phyloP scores from a whole-genome alignment of 176 grass and related monocot species.

The Poa annua region DNA sequence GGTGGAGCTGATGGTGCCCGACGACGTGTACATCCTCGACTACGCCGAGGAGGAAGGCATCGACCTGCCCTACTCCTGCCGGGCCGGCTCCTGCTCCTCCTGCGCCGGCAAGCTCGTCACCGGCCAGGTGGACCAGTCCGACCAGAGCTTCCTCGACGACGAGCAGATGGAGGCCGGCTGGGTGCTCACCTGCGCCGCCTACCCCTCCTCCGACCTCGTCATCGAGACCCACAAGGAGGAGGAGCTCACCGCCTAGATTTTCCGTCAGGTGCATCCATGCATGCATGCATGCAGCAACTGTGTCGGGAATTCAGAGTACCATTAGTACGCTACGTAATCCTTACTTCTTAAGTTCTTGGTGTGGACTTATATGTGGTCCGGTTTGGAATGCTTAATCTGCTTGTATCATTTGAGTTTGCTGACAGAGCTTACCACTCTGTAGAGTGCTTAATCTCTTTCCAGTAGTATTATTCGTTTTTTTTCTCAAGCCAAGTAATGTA shows the following conservation, averaged over 20 bases:
- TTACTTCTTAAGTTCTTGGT: too few relatives aligned
- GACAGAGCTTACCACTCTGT: too few relatives aligned
- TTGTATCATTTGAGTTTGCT: too few relatives aligned
- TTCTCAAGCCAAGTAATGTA: too few relatives aligned
- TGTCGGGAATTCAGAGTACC: too few relatives aligned
- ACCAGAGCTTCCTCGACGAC: conserved; percentile 76
- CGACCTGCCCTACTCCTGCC: conserved; percentile 79
- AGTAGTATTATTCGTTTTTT: too few relatives aligned
- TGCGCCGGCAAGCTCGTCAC: conserved; percentile 72
- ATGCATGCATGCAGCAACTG: too few relatives aligned
- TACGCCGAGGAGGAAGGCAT: conserved; percentile 63
- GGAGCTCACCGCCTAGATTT: conserved; percentile 44
- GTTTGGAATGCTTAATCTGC: too few relatives aligned
- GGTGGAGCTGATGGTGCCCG: conserved; percentile 61
- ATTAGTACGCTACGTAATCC: too few relatives aligned
- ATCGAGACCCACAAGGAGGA: conserved; percentile 95
- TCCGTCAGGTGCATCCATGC: too few relatives aligned
- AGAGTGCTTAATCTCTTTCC: too few relatives aligned
- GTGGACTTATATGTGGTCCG: too few relatives aligned
- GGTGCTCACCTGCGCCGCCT: conserved; percentile 80
- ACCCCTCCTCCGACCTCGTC: conserved; percentile 74
- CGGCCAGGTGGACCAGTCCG: conserved; percentile 69
- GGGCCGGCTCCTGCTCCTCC: conserved; percentile 71
- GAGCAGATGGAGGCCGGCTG: conserved; percentile 56
- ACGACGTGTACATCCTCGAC: conserved; percentile 75